Percentiles rank a stretch among this genome's conserved stretches.
Evolutionary conservation across 2,329 filamentous ascomycete genomes (phyloP).

Genomic region (Aspergillus sp.): DNA sequence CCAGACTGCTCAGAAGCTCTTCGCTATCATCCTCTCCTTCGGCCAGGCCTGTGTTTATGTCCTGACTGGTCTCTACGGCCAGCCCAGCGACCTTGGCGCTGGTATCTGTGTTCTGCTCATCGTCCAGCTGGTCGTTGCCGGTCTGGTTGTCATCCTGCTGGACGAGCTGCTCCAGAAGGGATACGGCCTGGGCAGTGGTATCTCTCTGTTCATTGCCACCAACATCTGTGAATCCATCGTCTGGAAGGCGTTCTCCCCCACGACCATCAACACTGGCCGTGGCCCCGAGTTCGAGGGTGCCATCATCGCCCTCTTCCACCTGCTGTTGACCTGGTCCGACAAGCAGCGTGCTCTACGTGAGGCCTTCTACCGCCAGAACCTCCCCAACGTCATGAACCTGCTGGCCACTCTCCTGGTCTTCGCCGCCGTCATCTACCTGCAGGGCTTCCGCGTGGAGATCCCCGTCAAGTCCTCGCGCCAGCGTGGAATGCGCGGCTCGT

Average conservation of each 20-base stretch:
- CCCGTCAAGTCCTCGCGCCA: slow-evolving; percentile 99
- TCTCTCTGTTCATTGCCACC: slow-evolving; percentile 99
- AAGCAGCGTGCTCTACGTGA: slow-evolving; percentile 98
- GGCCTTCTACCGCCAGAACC: slow-evolving; percentile 98
- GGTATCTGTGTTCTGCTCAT: slow-evolving; percentile 98
- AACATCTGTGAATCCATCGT: slow-evolving; percentile 99
- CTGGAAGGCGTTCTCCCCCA: slow-evolving; percentile 99
- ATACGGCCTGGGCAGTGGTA: slow-evolving; percentile 96
- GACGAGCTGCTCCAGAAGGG: slow-evolving; percentile 99
- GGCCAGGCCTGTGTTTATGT: slow-evolving; percentile 98
- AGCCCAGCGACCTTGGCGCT: slow-evolving; percentile 92
- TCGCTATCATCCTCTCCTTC: slow-evolving; percentile 95
- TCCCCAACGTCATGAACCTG: slow-evolving; percentile 99
- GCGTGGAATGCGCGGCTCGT: slow-evolving; percentile 96
- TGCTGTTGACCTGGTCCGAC: slow-evolving; percentile 97
- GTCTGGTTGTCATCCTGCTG: slow-evolving; percentile 97
- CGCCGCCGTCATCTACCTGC: slow-evolving; percentile 96
- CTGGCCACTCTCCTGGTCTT: slow-evolving; percentile 91
- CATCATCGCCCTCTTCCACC: slow-evolving; percentile 95
- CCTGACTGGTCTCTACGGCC: slow-evolving; percentile 95
- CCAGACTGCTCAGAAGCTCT: slow-evolving; percentile 98
- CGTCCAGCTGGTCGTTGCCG: slow-evolving; percentile 94
- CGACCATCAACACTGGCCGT: slow-evolving; percentile 98
- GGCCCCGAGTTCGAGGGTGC: slow-evolving; percentile 99
- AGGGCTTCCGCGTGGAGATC: slow-evolving; percentile 99